phyloP scores from a whole-genome alignment of 2,329 filamentous ascomycete species.

The Lomentospora prolificans region DNA sequence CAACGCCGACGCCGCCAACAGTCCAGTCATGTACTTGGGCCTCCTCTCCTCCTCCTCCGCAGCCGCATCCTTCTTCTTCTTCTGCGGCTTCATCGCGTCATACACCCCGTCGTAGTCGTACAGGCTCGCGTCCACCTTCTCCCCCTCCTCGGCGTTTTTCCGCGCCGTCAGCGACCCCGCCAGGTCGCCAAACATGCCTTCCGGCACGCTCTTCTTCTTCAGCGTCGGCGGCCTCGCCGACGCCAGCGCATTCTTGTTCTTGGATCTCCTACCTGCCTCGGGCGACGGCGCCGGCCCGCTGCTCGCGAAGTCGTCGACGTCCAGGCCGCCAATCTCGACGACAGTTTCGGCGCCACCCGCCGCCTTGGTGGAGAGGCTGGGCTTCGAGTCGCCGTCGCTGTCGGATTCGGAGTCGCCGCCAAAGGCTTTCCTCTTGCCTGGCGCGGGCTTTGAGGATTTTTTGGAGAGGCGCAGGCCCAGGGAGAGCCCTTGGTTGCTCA shows the following conservation, averaged over 20 bases:
- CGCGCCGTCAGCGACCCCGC: slow-evolving; percentile 54
- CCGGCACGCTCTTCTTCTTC: slow-evolving; percentile 31
- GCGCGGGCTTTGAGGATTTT: slow-evolving; percentile 43
- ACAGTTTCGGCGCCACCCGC: slow-evolving; percentile 47
- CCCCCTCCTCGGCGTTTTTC: slow-evolving; percentile 54
- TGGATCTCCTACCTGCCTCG: slow-evolving; percentile 14
- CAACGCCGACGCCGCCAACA: slow-evolving; percentile 63
- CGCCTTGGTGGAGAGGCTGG: slow-evolving; percentile 21
- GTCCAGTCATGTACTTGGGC: slow-evolving; percentile 69
- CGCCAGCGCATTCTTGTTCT: slow-evolving; percentile 20
- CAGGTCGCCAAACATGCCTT: slow-evolving; percentile 51
- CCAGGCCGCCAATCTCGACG: slow-evolving; percentile 47
- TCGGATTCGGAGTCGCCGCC: slow-evolving; percentile 34
- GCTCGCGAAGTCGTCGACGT: slow-evolving; percentile 17
- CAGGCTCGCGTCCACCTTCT: slow-evolving; percentile 60
- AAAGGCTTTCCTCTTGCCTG: slow-evolving; percentile 45
- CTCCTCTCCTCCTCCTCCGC: slow-evolving; percentile 48
- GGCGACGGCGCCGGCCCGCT: slow-evolving; percentile 1
- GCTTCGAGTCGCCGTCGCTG: slow-evolving; percentile 24
- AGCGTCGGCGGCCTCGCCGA: slow-evolving; percentile 31
- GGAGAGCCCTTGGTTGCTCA: slow-evolving; percentile 38
- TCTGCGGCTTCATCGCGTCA: slow-evolving; percentile 61
- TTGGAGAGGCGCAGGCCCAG: slow-evolving; percentile 52
- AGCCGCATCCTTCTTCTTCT: slow-evolving; percentile 46
- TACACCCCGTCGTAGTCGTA: slow-evolving; percentile 83